Conservation (phyloP, 495 filamentous ascomycete genomes). For the Echria macrotheca region DNA sequence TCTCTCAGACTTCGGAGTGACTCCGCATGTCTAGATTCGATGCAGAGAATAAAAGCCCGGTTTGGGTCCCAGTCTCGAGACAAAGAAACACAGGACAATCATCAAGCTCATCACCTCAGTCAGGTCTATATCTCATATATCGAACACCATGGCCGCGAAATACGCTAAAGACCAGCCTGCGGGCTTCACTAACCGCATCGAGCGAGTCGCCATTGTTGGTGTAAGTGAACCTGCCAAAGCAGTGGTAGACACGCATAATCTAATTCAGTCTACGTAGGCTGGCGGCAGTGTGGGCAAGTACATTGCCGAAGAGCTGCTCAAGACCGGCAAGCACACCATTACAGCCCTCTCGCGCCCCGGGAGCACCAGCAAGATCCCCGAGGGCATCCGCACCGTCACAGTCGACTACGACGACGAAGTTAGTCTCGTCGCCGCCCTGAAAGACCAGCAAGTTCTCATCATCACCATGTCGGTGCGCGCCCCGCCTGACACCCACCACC, state of each 20-base stretch:
- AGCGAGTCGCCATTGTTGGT: slow-evolving; percentile 44
- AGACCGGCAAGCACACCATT: slow-evolving; percentile 47
- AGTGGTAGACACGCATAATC: too few species aligned
- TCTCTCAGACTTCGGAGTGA: too few species aligned
- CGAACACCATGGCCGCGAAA: too few species aligned
- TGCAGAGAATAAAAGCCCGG: too few species aligned
- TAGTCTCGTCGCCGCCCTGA: slow-evolving; percentile 36
- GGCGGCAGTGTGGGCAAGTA: slow-evolving; percentile 51
- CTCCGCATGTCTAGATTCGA: too few species aligned
- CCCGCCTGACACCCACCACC: slow-evolving; percentile 30
- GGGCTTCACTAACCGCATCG: slow-evolving; percentile 37
- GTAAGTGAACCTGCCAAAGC: slow-evolving; percentile 26
- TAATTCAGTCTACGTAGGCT: slow-evolving; percentile 36
- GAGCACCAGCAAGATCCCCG: slow-evolving; percentile 32
- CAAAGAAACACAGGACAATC: too few species aligned
- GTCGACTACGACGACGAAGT: slow-evolving; percentile 36
- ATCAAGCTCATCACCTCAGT: too few species aligned
- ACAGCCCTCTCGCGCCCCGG: slow-evolving; percentile 49
- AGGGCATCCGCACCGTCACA: slow-evolving; percentile 28
- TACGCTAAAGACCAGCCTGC: too few species aligned
- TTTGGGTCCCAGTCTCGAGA: too few species aligned
- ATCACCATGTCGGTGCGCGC: slow-evolving; percentile 45
- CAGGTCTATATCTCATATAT: too few species aligned
- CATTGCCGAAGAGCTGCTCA: slow-evolving; percentile 47
- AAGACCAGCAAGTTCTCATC: slow-evolving; percentile 53